Conservation (phyloP, 2,329 filamentous ascomycete species). For the Penicillium occitanis region DNA sequence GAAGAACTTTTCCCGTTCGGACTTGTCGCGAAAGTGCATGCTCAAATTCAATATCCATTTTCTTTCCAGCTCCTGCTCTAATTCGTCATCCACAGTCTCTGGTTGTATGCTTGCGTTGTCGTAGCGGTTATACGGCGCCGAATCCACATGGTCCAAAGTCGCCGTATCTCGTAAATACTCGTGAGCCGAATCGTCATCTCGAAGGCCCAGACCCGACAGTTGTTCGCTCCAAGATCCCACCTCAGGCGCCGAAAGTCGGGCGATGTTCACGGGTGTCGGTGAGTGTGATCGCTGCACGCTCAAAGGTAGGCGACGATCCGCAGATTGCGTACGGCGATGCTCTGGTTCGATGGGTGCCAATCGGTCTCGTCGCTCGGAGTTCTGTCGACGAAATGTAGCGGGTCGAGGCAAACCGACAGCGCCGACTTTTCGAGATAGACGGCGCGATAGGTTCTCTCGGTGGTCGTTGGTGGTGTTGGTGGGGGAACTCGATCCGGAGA, state of each 20-base stretch:
- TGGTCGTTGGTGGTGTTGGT: conserved; percentile 14
- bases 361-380: conserved; percentile 74
- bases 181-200: conserved; percentile 32
- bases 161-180: conserved; percentile 28
- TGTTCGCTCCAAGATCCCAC: conserved; percentile 39
- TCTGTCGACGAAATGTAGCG: conserved; percentile 77
- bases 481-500: conserved; percentile 32
- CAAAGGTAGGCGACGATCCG: conserved; percentile 46
- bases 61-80: conserved; percentile 79
- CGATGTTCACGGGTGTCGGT: conserved; percentile 35
- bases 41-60: conserved; percentile 96
- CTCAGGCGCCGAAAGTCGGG: conserved; percentile 44
- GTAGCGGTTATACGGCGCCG: conserved; percentile 12
- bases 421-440: conserved; percentile 50
- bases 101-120: conserved; percentile 11
- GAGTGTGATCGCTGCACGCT: conserved; percentile 48
- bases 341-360: conserved; percentile 66
- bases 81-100: conserved; percentile 33
- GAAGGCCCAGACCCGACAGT: conserved; percentile 33
- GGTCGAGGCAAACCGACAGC: conserved; percentile 74
- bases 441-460: conserved; percentile 33
- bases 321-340: conserved; percentile 66
- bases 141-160: conserved; percentile 26
- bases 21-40: conserved; percentile 96
- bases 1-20: conserved; percentile 95